These are phyloP conservation scores for Aureobasidium melanogenum DNA, from an alignment of 2,329 filamentous ascomycete genomes.

Conservation along the genomic window DNA sequence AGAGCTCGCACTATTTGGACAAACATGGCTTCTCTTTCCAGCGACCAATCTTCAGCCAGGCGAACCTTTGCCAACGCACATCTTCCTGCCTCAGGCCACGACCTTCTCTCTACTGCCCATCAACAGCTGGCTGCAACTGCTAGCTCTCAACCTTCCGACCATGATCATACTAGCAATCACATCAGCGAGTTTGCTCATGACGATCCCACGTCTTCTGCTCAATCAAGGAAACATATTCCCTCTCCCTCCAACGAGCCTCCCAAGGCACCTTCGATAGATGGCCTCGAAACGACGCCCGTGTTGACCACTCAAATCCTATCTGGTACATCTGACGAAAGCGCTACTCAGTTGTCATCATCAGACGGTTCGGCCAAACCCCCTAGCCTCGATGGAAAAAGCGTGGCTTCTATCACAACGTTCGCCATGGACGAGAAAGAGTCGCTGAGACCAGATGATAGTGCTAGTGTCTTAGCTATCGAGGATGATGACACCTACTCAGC, in stretches of 20 bases:
- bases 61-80: slow-evolving; percentile 71
- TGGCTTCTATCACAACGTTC: slow-evolving; percentile 88
- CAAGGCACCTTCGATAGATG: background rate
- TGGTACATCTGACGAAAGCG: slow-evolving; percentile 32
- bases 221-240: background rate
- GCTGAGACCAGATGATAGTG: slow-evolving; percentile 86
- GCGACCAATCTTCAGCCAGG: slow-evolving; percentile 32
- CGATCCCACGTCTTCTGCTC: background rate
- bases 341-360: slow-evolving; percentile 42
- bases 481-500: slow-evolving; percentile 81
- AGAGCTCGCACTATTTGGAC: slow-evolving; percentile 13
- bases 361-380: slow-evolving; percentile 69
- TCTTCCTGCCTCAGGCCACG: slow-evolving; percentile 1
- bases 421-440: slow-evolving; percentile 97
- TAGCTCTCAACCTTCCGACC: slow-evolving; percentile 20
- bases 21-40: slow-evolving; percentile 27
- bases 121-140: slow-evolving; percentile 34
- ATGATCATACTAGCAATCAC: background rate
- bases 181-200: background rate
- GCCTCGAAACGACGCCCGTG: background rate
- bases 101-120: slow-evolving; percentile 15
- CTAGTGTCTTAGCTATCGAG: slow-evolving; percentile 81
- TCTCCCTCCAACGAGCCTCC: background rate
- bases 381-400: slow-evolving; percentile 88
- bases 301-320: background rate